These are phyloP conservation scores for Medicago arabica DNA, from an alignment of 306 rosid species.

Conservation along the genomic window DNA sequence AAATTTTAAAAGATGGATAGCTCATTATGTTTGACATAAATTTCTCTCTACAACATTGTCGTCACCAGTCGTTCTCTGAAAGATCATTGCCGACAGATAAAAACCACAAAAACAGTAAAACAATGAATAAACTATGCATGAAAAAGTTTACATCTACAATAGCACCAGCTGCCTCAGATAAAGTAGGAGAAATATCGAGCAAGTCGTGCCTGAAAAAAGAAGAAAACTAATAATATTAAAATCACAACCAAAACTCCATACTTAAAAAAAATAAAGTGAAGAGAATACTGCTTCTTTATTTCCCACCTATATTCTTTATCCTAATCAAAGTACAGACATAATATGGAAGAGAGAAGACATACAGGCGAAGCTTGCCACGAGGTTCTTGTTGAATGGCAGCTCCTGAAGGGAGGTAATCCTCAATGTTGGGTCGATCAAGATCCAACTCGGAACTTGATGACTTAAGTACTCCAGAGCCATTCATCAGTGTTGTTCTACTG, in stretches of 20 bases:
- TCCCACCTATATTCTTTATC: neutral
- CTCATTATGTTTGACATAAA: conserved; percentile 15
- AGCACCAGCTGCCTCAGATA: conserved; percentile 96
- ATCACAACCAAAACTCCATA: conserved; percentile 6
- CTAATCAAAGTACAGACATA: conserved; percentile 17
- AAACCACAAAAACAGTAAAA: conserved; percentile 21
- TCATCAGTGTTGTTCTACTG: conserved; percentile 43
- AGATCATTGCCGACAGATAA: conserved; percentile 7
- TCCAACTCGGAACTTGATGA: conserved; percentile 87
- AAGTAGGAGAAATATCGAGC: conserved; percentile 86
- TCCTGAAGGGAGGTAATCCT: conserved; percentile 94
- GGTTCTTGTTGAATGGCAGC: conserved; percentile 85
- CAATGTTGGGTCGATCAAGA: conserved; percentile 89
- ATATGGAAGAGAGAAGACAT: conserved; percentile 36
- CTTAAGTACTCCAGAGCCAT: conserved; percentile 47
- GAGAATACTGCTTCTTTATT: conserved; percentile 11
- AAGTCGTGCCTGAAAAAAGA: conserved; percentile 74
- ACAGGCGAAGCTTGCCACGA: conserved; percentile 79
- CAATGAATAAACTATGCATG: neutral
- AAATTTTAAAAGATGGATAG: conserved; percentile 18
- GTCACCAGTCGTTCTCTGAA: neutral
- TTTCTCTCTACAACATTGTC: conserved; percentile 23
- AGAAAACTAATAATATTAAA: conserved; percentile 8
- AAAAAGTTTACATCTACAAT: conserved; percentile 77
- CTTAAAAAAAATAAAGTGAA: conserved; percentile 16